phyloP scores from a whole-genome alignment of 495 filamentous ascomycete species.

The Clohesyomyces aquaticus region DNA sequence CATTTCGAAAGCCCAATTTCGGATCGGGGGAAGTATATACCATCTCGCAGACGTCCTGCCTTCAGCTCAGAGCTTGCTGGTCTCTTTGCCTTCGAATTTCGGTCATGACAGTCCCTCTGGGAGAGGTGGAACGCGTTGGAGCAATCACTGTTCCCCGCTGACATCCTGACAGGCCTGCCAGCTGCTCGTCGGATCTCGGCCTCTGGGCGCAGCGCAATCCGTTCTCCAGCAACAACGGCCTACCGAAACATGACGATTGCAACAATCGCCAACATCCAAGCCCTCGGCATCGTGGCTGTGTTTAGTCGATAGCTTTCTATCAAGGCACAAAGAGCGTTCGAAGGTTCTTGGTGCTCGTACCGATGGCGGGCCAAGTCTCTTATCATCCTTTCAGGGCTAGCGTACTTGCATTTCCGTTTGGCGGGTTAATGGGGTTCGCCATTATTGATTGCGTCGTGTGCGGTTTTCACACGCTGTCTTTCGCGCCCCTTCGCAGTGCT shows the following conservation, averaged over 20 bases:
- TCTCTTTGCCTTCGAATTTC: background rate
- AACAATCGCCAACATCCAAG: slow-evolving; percentile 11
- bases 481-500: slow-evolving; percentile 5
- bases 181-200: background rate
- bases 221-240: too few relatives aligned
- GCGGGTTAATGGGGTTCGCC: background rate
- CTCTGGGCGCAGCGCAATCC: too few relatives aligned
- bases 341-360: slow-evolving; percentile 7
- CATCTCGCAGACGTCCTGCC: slow-evolving; percentile 17
- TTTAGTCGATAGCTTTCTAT: slow-evolving; percentile 9
- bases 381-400: slow-evolving; percentile 7
- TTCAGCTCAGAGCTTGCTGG: background rate
- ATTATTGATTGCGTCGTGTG: background rate
- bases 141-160: background rate
- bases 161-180: background rate
- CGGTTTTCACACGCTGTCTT: background rate
- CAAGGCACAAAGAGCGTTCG: slow-evolving; percentile 12
- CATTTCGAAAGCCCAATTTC: slow-evolving; percentile 6
- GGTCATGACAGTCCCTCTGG: background rate
- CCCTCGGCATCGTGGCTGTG: slow-evolving; percentile 33
- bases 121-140: background rate
- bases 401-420: background rate
- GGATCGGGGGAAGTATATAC: slow-evolving; percentile 19
- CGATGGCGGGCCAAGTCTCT: slow-evolving; percentile 20
- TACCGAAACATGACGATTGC: background rate